Evolutionary conservation across 2,329 filamentous ascomycete genomes (phyloP).

Genomic region (Claviceps pazoutovae): DNA sequence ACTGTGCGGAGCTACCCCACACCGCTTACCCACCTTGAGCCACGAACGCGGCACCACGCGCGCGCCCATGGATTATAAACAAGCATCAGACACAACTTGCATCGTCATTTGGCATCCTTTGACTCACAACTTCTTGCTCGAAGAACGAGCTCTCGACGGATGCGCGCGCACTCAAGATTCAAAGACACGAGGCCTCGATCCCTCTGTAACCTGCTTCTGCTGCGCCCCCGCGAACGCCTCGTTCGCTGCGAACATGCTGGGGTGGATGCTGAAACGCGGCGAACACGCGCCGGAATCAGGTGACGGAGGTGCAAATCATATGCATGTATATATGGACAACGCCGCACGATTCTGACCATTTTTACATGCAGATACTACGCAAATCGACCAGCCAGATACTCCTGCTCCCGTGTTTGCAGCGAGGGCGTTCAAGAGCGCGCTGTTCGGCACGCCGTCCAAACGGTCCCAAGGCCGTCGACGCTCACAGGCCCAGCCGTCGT

Average conservation of each 20-base stretch:
- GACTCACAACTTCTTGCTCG: no score
- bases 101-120: no score
- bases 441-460: slow-evolving; percentile 45
- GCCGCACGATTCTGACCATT: background rate
- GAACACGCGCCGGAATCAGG: slow-evolving; percentile 22
- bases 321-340: background rate
- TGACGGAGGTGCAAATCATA: slow-evolving; percentile 10
- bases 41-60: no score
- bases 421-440: slow-evolving; percentile 47
- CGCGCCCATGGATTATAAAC: no score
- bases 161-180: background rate
- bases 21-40: no score
- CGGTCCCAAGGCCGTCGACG: slow-evolving; percentile 19
- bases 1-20: no score
- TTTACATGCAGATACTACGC: slow-evolving; percentile 24
- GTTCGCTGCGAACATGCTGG: slow-evolving; percentile 31
- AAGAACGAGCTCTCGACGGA: background rate
- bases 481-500: slow-evolving; percentile 6
- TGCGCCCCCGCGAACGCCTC: background rate
- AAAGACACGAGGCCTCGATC: no score
- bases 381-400: slow-evolving; percentile 46
- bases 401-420: slow-evolving; percentile 54
- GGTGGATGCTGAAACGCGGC: slow-evolving; percentile 41
- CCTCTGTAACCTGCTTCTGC: background rate
- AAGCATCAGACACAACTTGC: no score